Base-by-base conservation (phyloP, 2,329 filamentous ascomycete species). In the Neonectria hederae region DNA sequence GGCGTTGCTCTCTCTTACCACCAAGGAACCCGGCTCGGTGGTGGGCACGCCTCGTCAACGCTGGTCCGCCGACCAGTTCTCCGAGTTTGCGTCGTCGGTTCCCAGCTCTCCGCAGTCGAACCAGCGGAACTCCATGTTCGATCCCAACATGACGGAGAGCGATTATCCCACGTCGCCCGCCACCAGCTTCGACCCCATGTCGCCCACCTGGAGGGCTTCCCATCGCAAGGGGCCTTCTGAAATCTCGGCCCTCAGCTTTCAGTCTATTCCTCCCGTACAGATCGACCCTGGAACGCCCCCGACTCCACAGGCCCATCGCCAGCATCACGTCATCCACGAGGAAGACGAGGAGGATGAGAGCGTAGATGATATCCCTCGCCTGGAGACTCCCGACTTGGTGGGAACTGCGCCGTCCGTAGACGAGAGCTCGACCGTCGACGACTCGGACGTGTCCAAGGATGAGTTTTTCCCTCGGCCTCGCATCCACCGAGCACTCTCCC, bases 151-250 rank as follows among this genome's bases (percentile, higher is more conserved):
- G 40, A 59, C 64, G 4, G 77, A 78, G 11, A 69, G 90, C 87
- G 94, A 92, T 11, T 86, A 90, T 52, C 92, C 94, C 1, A 90
- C 89, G 1, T 97, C 94, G 40, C 95, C 96, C 0, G 90, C 92
- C 17, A 97, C 93, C 1, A 90, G 89, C 57, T 82, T 90, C 14
- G 87, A 84, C 83, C 92, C 93, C 2, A 82, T 87, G 72, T 91
- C 91, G 45, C 87, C 85, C 2, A 83, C 83, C 2, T 87, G 87
- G 81, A 79, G 78, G 38, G 76, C 82, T 14, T 75, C 77, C 8
- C 86, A 89, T 68, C 81, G 81, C 49, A 90, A 89, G 72, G 82
- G 84, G 11, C 77, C 81, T 0, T 89, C 89, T 0, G 86, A 87
- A 62, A 78, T 83, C 42, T 89, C 89, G 2, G 79, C 81, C 38